Conservation (phyloP, 331 rosid genomes). For the Dryas integrifolia region DNA sequence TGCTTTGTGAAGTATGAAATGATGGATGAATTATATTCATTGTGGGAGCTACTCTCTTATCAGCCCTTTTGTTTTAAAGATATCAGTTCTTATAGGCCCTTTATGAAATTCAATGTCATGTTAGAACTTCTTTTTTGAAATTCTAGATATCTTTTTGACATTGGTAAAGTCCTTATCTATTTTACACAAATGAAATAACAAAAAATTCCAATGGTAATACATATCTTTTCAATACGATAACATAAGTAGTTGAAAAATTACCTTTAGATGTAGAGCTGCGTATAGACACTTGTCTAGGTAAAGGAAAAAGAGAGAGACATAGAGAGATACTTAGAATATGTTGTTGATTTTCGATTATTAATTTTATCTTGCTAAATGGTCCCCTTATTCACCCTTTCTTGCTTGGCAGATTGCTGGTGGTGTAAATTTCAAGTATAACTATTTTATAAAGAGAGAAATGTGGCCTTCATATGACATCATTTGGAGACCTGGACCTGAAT, state of each 20-base stretch:
- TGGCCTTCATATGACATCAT: slow-evolving; percentile 52
- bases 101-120: not conserved
- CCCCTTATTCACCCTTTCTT: slow-evolving; percentile 25
- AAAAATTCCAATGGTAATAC: not conserved
- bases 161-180: not conserved
- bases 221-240: not conserved
- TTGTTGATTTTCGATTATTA: not conserved
- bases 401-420: slow-evolving; percentile 63
- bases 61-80: not conserved
- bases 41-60: not conserved
- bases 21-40: not conserved
- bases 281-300: not conserved
- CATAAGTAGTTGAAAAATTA: not conserved
- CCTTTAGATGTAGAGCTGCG: not conserved
- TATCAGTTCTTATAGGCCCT: too few relatives aligned
- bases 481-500: slow-evolving; percentile 88
- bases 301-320: not conserved
- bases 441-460: slow-evolving; percentile 66
- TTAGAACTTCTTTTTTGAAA: not conserved
- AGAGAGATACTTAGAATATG: not conserved
- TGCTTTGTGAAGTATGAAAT: not conserved
- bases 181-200: not conserved
- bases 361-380: not conserved
- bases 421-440: slow-evolving; percentile 74
- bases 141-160: not conserved